These are phyloP conservation scores for Fusarium nematophilum DNA, from an alignment of 2,329 filamentous ascomycete genomes.

Conservation along the genomic window DNA sequence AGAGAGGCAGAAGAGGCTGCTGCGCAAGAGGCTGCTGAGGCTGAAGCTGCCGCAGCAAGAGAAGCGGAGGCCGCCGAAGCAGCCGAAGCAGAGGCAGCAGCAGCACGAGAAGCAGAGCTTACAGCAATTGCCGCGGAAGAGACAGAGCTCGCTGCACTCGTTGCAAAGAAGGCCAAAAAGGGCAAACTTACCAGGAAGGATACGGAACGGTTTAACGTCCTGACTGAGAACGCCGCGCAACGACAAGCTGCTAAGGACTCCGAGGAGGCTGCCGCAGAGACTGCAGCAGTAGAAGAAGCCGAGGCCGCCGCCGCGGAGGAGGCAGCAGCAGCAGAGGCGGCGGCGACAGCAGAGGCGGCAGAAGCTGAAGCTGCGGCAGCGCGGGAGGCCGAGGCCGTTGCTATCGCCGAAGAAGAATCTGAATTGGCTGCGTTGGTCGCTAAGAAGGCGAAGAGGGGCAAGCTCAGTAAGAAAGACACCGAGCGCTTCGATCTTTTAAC, in stretches of 20 bases:
- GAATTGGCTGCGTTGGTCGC: constrained; percentile 25
- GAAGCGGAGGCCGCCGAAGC: too few relatives aligned
- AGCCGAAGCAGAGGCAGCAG: too few relatives aligned
- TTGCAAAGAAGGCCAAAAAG: too few relatives aligned
- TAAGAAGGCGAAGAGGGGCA: constrained; percentile 36
- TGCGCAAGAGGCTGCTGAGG: constrained; percentile 36
- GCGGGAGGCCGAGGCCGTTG: constrained; percentile 25
- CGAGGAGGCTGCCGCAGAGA: constrained; percentile 13
- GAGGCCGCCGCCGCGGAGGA: constrained; percentile 41
- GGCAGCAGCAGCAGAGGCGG: constrained; percentile 18
- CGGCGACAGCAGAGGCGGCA: constrained; percentile 26
- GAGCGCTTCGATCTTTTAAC: constrained; percentile 31
- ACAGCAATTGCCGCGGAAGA: too few relatives aligned
- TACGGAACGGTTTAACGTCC: too few relatives aligned
- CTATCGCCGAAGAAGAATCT: constrained; percentile 31
- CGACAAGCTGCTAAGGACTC: constrained; percentile 27
- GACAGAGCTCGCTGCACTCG: too few relatives aligned
- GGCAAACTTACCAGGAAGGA: too few relatives aligned
- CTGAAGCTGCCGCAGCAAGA: constrained; percentile 47
- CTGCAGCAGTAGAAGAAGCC: constrained; percentile 39
- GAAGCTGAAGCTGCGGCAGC: constrained; percentile 19
- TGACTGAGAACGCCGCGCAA: too few relatives aligned
- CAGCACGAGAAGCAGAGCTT: too few relatives aligned
- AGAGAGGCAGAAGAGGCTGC: constrained; percentile 40
- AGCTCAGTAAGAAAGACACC: constrained; percentile 25